Conservation (phyloP, 306 rosid genomes). For the Carpinus fangiana region DNA sequence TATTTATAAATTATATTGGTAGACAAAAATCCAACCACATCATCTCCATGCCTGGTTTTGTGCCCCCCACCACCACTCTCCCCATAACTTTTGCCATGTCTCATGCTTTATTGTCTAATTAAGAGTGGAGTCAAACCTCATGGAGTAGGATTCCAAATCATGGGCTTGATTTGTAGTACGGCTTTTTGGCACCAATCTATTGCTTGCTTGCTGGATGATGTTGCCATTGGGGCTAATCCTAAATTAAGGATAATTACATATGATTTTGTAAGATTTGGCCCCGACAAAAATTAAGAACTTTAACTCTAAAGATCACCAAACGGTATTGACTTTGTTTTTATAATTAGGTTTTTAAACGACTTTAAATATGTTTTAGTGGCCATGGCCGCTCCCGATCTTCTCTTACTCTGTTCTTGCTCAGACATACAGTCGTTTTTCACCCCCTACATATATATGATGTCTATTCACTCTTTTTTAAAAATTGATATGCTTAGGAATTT, state of each 20-base stretch:
- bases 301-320: too few relatives aligned
- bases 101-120: slow-evolving; percentile 22
- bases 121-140: not conserved
- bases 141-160: not conserved
- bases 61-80: not conserved
- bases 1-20: not conserved
- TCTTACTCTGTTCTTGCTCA: too few relatives aligned
- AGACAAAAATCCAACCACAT: slow-evolving; percentile 22
- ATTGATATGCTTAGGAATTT: not conserved
- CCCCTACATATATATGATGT: not conserved
- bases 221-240: not conserved
- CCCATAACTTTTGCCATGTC: slow-evolving; percentile 26
- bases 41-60: not conserved
- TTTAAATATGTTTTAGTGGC: too few relatives aligned
- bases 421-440: slow-evolving; percentile 14
- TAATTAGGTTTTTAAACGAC: too few relatives aligned
- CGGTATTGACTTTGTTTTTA: too few relatives aligned
- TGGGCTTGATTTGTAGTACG: not conserved
- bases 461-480: not conserved
- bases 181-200: not conserved
- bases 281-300: too few relatives aligned
- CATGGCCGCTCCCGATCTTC: too few relatives aligned
- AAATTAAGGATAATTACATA: not conserved
- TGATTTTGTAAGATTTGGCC: slow-evolving; percentile 32
- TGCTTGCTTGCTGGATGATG: not conserved